These are phyloP conservation scores for Mycena belliarum DNA, from an alignment of 768 basidiomycete species.

Conservation along the genomic window DNA sequence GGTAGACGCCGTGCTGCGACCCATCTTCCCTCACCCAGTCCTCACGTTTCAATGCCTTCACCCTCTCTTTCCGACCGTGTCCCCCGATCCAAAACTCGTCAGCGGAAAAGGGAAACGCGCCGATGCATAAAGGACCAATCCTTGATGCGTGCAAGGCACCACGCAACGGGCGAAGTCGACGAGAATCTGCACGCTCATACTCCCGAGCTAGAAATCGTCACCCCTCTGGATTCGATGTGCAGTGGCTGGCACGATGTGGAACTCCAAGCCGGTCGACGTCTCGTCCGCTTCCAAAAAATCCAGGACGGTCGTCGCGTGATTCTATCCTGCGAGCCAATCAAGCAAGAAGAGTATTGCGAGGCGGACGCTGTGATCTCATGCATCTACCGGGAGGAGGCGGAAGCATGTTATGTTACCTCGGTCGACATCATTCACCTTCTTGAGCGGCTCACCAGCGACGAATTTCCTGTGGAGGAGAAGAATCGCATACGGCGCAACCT, in stretches of 20 bases:
- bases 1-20: conserved; percentile 20
- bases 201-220: conserved; percentile 61
- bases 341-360: conserved; percentile 70
- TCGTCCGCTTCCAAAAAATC: conserved; percentile 82
- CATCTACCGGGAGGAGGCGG: conserved; percentile 81
- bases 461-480: conserved; percentile 94
- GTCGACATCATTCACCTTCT: conserved; percentile 95
- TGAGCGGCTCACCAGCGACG: conserved; percentile 71
- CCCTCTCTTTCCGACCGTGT: conserved; percentile 24
- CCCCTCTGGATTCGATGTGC: conserved; percentile 57
- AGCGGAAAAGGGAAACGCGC: conserved; percentile 1
- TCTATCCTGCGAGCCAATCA: conserved; percentile 75
- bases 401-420: conserved; percentile 86
- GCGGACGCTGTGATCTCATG: conserved; percentile 89
- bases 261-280: conserved; percentile 66
- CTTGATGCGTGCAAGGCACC: conserved; percentile 44
- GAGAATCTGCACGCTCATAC: conserved; percentile 51
- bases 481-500: conserved; percentile 93
- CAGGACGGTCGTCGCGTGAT: conserved; percentile 78
- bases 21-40: conserved; percentile 17
- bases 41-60: conserved; percentile 17
- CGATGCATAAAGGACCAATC: conserved; percentile 40
- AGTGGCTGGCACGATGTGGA: conserved; percentile 67
- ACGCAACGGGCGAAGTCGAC: conserved; percentile 26
- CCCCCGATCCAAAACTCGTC: conserved; percentile 16